Conservation (phyloP, 2,329 filamentous ascomycete species). For the Pyrenophora seminiperda region DNA sequence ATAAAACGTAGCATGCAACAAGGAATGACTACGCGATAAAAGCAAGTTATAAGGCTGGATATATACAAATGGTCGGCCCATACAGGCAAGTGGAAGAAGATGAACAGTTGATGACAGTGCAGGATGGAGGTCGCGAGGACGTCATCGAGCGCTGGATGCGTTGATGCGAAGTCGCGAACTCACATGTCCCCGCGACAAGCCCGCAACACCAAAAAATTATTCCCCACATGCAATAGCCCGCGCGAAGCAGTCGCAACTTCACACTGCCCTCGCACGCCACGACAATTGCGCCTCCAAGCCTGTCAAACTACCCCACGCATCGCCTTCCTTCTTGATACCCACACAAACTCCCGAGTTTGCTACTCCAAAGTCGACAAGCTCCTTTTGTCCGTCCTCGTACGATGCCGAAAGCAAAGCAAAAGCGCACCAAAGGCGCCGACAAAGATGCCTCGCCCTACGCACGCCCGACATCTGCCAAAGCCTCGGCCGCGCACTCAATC, state of each 20-base stretch:
- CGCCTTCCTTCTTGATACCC: neutral
- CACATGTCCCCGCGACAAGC: constrained; percentile 30
- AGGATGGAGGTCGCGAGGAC: constrained; percentile 3
- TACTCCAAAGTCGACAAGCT: neutral
- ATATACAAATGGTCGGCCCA: neutral
- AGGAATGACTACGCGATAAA: constrained; percentile 6
- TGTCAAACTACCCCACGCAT: neutral
- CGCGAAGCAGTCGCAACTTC: constrained; percentile 5
- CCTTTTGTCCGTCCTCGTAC: constrained; percentile 21
- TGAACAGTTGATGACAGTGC: neutral
- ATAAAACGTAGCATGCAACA: neutral
- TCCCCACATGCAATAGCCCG: constrained; percentile 18
- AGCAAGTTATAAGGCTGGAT: too few species aligned
- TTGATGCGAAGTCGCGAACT: constrained; percentile 20
- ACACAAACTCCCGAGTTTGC: neutral
- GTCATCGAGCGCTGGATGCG: constrained; percentile 12
- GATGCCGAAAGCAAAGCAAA: constrained; percentile 55
- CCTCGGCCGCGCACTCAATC: constrained; percentile 72
- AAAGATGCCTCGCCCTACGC: constrained; percentile 52
- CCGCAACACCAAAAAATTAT: constrained; percentile 31
- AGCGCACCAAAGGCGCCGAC: constrained; percentile 37
- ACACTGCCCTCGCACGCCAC: neutral
- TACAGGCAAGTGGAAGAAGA: neutral
- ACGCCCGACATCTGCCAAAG: constrained; percentile 52
- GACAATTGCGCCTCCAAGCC: neutral